Evolutionary conservation across 345 rosid genomes (phyloP).

Genomic region (Lepidium didymum): DNA sequence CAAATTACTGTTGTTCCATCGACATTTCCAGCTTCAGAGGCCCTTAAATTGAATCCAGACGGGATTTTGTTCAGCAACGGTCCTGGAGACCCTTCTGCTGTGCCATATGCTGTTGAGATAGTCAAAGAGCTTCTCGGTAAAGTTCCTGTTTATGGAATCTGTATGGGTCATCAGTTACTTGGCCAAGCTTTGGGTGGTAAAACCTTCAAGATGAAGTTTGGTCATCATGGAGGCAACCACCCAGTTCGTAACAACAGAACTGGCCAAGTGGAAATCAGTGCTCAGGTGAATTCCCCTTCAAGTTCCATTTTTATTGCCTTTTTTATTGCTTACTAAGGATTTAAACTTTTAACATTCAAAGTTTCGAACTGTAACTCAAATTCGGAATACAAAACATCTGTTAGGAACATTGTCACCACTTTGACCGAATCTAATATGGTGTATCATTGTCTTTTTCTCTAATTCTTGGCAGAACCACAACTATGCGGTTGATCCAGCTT

Average conservation of each 20-base stretch:
- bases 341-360: background rate
- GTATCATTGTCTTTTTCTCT: background rate
- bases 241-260: conserved; percentile 67
- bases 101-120: conserved; percentile 85
- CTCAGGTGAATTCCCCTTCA: conserved; percentile 52
- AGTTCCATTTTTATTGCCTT: background rate
- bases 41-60: conserved; percentile 75
- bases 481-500: conserved; percentile 85
- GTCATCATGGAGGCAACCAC: conserved; percentile 97
- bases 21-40: conserved; percentile 78
- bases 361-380: background rate
- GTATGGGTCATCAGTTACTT: conserved; percentile 97
- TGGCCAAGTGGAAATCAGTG: conserved; percentile 85
- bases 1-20: conserved; percentile 89
- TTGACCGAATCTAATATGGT: background rate
- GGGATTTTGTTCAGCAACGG: conserved; percentile 98
- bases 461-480: conserved; percentile 67
- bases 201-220: conserved; percentile 96
- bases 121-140: conserved; percentile 78
- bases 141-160: conserved; percentile 90
- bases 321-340: background rate
- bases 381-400: background rate
- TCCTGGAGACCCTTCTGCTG: conserved; percentile 98
- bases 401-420: background rate
- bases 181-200: conserved; percentile 97